A percentile compares a stretch with the other conserved stretches of the same genome.
phyloP scores from a whole-genome alignment of 169 alveolate genomes.

The Plasmodium adleri region DNA sequence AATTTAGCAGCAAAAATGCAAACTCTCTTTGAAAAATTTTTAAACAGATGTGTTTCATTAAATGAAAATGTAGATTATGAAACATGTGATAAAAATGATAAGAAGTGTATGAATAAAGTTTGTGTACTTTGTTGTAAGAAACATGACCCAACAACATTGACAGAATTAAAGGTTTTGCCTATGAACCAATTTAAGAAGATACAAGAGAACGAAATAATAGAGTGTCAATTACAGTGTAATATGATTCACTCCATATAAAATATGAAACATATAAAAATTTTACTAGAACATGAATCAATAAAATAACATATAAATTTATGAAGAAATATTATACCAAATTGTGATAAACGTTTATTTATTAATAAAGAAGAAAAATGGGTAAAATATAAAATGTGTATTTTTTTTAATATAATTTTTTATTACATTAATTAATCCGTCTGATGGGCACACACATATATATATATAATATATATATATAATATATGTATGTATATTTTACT shows the following conservation, averaged over 20 bases:
- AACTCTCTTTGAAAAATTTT: slow-evolving; percentile 59
- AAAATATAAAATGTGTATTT: no score
- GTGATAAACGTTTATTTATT: no score
- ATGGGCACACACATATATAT: no score
- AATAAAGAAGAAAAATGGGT: no score
- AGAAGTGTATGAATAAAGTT: slow-evolving; percentile 25
- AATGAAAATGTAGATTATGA: slow-evolving; percentile 66
- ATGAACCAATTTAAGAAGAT: slow-evolving; percentile 41
- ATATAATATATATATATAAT: no score
- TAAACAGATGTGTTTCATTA: slow-evolving; percentile 69
- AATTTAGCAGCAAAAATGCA: slow-evolving; percentile 72
- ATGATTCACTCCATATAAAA: slow-evolving; percentile 9
- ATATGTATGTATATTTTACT: no score
- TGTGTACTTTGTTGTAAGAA: slow-evolving; percentile 67
- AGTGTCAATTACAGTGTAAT: slow-evolving; percentile 71
- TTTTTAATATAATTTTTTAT: no score
- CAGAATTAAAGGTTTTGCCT: slow-evolving; percentile 49
- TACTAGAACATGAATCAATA: no score
- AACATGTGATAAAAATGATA: slow-evolving; percentile 43
- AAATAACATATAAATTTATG: no score
- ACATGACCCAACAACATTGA: slow-evolving; percentile 14
- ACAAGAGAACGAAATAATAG: slow-evolving; percentile 65
- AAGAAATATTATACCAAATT: no score
- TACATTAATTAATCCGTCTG: no score
- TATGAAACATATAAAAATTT: no score